A percentile compares a stretch with the other conserved stretches of the same genome.
phyloP scores from a whole-genome alignment of 129 eudicot species.

The Gnaphalium uliginosum region DNA sequence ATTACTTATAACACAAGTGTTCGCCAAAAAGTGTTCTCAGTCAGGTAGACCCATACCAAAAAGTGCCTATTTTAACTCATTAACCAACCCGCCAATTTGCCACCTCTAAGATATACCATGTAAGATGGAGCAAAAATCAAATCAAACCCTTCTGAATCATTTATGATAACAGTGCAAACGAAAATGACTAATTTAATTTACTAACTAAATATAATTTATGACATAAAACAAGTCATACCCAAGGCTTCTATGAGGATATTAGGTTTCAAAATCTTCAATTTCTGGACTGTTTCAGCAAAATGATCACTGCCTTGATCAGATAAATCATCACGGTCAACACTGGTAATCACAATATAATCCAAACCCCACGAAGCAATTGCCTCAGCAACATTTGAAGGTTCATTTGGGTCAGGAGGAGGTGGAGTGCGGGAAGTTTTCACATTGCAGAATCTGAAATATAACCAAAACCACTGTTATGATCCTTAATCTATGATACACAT shows the following conservation, averaged over 20 bases:
- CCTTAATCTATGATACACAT: neutral
- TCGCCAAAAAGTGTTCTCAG: neutral
- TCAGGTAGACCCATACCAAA: neutral
- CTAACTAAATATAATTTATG: neutral
- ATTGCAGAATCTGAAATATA: conserved; percentile 77
- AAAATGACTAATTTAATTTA: neutral
- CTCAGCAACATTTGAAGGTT: conserved; percentile 93
- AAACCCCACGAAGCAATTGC: conserved; percentile 99
- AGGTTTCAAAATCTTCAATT: conserved; percentile 75
- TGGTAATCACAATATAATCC: conserved; percentile 94
- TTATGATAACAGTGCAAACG: neutral
- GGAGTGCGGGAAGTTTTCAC: conserved; percentile 96
- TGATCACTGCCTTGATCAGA: conserved; percentile 96
- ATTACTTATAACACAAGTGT: neutral
- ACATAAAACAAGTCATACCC: conserved; percentile 47
- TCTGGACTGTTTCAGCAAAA: conserved; percentile 96
- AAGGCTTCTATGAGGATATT: conserved; percentile 88
- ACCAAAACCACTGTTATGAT: neutral
- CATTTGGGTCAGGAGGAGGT: conserved; percentile 98
- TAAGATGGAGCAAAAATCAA: neutral
- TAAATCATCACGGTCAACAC: conserved; percentile 98
- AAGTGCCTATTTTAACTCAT: neutral
- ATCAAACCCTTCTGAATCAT: neutral
- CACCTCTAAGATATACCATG: conserved; percentile 2
- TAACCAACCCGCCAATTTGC: neutral